Conservation (phyloP, 805 yeast species). For the Dipodascopsis tothii region DNA sequence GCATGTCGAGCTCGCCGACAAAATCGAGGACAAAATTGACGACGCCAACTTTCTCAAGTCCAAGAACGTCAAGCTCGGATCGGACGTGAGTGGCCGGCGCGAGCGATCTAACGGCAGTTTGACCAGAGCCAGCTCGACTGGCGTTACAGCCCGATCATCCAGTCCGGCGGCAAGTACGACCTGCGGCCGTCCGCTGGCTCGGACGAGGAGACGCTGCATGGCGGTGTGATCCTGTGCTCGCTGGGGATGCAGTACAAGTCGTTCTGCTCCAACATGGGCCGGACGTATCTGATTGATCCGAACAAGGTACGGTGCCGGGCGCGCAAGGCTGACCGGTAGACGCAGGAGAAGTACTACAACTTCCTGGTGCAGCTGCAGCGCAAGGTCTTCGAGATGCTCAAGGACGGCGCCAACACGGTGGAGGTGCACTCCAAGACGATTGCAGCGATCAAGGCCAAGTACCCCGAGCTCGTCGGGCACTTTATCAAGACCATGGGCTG, state of each 20-base stretch:
- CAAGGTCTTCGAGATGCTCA: constrained; percentile 52
- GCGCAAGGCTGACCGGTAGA: constrained; percentile 24
- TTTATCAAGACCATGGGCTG: constrained; percentile 81
- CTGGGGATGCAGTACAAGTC: constrained; percentile 81
- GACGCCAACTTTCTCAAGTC: constrained; percentile 58
- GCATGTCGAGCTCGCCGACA: constrained; percentile 64
- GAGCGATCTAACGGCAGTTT: constrained; percentile 32
- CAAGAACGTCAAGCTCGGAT: constrained; percentile 47
- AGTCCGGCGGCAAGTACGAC: constrained; percentile 81
- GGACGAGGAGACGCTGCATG: constrained; percentile 53
- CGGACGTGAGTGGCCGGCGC: constrained; percentile 34
- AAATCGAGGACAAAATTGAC: constrained; percentile 74
- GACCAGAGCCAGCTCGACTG: constrained; percentile 77
- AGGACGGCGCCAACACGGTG: constrained; percentile 60
- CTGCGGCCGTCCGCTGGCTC: constrained; percentile 77
- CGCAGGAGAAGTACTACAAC: constrained; percentile 72
- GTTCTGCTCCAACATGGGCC: constrained; percentile 78
- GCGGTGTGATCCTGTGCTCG: constrained; percentile 74
- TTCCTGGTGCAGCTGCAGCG: constrained; percentile 63
- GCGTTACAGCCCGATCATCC: constrained; percentile 88
- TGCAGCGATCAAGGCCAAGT: constrained; percentile 51
- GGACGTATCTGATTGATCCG: constrained; percentile 88
- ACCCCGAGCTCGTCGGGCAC: constrained; percentile 55
- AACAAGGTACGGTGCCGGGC: constrained; percentile 35
- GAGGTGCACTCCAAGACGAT: constrained; percentile 58